Percentiles rank a stretch among this genome's conserved stretches.
Conservation (phyloP, 305 asterid genomes). For the Fraxinus paxiana region DNA sequence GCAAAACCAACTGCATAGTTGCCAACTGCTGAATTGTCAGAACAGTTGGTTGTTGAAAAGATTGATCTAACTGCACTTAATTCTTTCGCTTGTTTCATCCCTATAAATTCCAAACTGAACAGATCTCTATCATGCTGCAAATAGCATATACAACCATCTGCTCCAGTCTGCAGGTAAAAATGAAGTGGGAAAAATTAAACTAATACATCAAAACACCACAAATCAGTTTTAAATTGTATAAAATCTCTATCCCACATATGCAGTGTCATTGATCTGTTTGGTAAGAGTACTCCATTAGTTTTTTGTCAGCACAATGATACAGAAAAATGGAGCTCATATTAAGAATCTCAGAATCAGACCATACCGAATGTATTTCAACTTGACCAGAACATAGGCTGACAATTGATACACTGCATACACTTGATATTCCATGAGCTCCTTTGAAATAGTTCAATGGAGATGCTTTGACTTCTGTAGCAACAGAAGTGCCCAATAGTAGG, state of each 20-base stretch:
- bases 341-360: constrained; percentile 30
- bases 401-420: constrained; percentile 69
- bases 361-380: constrained; percentile 77
- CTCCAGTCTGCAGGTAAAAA: constrained; percentile 66
- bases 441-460: constrained; percentile 58
- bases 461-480: constrained; percentile 44
- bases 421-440: constrained; percentile 97
- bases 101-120: constrained; percentile 62
- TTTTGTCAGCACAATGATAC: constrained; percentile 19
- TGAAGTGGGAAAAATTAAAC: constrained; percentile 15
- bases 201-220: constrained; percentile 9
- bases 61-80: constrained; percentile 60
- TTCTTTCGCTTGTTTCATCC: constrained; percentile 87
- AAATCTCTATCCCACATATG: constrained; percentile 7
- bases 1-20: constrained; percentile 84
- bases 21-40: constrained; percentile 38
- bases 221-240: constrained; percentile 4
- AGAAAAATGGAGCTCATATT: constrained; percentile 15
- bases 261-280: background rate
- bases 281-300: background rate
- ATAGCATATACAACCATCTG: constrained; percentile 96
- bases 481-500: constrained; percentile 36
- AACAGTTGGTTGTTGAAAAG: constrained; percentile 36
- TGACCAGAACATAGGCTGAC: constrained; percentile 45
- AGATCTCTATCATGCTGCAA: constrained; percentile 54